A percentile compares a stretch with the other conserved stretches of the same genome.
Conservation (phyloP, 1,284 basidiomycete genomes). For the Ustilago vetiveriae region DNA sequence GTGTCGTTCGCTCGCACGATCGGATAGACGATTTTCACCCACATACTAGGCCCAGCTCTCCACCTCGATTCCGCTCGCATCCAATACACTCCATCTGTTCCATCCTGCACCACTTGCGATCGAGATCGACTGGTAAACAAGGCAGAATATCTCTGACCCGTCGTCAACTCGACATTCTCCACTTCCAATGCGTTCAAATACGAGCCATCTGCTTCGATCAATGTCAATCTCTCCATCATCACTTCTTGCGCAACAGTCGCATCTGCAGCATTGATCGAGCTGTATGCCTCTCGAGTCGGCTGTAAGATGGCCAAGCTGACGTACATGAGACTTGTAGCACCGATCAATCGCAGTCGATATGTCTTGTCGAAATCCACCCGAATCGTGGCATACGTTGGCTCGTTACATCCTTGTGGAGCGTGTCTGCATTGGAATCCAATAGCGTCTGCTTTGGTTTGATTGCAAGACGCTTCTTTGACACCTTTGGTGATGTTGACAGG, state of each 20-base stretch:
- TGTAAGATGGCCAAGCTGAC: conserved; percentile 21
- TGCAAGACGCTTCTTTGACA: conserved; percentile 14
- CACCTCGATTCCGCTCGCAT: conserved; percentile 47
- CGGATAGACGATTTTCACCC: conserved; percentile 34
- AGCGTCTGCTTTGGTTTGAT: conserved; percentile 13
- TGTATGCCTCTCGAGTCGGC: conserved; percentile 12
- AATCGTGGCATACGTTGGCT: conserved; percentile 14
- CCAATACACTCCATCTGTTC: conserved; percentile 40
- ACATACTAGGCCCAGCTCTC: conserved; percentile 34
- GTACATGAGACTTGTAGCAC: conserved; percentile 37
- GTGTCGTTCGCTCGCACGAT: background rate
- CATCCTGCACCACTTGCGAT: conserved; percentile 33
- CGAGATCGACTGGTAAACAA: conserved; percentile 25
- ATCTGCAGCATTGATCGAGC: background rate
- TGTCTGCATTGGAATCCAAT: conserved; percentile 5
- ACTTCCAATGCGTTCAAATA: conserved; percentile 36
- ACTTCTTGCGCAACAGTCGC: background rate
- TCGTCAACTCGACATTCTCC: conserved; percentile 38
- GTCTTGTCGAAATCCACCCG: conserved; percentile 47
- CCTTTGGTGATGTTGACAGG: background rate
- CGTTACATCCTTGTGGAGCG: conserved; percentile 1
- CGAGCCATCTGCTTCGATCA: conserved; percentile 58
- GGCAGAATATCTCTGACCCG: conserved; percentile 56
- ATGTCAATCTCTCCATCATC: conserved; percentile 17
- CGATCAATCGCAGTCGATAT: conserved; percentile 46